Evolutionary conservation across 202 grass and related monocot species (phyloP).

Genomic region (Panicum virgatum): DNA sequence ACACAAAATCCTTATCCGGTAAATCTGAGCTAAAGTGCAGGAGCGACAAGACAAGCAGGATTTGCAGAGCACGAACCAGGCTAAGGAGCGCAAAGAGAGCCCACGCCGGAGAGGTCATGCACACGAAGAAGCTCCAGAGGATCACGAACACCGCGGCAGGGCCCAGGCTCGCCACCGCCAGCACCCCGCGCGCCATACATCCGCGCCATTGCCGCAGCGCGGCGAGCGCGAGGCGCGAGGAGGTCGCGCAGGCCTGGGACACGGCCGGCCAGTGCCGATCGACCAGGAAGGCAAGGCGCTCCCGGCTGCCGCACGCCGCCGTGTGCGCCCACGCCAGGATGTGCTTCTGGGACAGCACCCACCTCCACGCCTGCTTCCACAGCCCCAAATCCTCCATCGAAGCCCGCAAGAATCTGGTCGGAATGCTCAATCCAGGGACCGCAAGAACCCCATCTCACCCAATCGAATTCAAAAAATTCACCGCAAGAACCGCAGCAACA

Average conservation of each 20-base stretch:
- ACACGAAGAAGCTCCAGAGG: constrained; percentile 91
- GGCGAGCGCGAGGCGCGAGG: constrained; percentile 49
- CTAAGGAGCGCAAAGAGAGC: constrained; percentile 68
- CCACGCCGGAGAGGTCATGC: constrained; percentile 65
- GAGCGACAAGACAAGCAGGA: constrained; percentile 31
- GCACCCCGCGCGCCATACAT: constrained; percentile 52
- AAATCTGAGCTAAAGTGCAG: constrained; percentile 24
- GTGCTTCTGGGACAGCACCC: constrained; percentile 81
- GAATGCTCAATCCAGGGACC: constrained; percentile 22
- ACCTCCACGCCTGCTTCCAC: constrained; percentile 88
- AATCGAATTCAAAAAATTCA: constrained; percentile 12
- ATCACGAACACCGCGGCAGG: constrained; percentile 86
- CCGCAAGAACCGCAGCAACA: neutral
- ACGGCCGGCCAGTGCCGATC: constrained; percentile 94
- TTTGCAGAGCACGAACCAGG: constrained; percentile 62
- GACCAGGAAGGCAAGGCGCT: constrained; percentile 64
- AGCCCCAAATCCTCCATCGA: constrained; percentile 81
- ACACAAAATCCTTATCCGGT: constrained; percentile 38
- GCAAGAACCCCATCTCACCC: constrained; percentile 22
- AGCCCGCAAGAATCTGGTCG: neutral
- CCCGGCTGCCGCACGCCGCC: constrained; percentile 46
- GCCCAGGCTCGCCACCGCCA: constrained; percentile 66
- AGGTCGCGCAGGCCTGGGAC: constrained; percentile 51
- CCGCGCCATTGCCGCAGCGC: constrained; percentile 68
- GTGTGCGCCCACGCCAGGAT: constrained; percentile 56